Percentiles rank a stretch among this genome's conserved stretches.
Conservation (phyloP, 2,329 filamentous ascomycete genomes). For the Phyllosticta capitalensis region DNA sequence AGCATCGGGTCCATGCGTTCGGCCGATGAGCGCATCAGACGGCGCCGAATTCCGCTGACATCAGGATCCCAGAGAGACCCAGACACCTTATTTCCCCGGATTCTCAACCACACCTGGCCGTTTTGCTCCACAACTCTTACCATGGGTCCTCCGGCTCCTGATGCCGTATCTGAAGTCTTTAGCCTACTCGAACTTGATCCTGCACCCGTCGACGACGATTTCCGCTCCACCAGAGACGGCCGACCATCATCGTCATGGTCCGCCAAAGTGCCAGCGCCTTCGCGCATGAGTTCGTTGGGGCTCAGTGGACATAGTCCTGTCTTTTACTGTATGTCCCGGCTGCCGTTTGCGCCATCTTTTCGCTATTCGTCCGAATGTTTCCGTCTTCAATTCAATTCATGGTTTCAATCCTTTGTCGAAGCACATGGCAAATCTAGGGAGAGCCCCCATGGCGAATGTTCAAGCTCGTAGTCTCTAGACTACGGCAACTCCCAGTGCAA, state of each 20-base stretch:
- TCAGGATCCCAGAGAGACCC: no score
- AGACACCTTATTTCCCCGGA: conserved; percentile 12
- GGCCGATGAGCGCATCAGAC: conserved; percentile 19
- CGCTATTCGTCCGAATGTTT: neutral
- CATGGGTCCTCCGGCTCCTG: conserved; percentile 17
- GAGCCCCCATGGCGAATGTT: no score
- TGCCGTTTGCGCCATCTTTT: no score
- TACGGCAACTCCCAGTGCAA: no score
- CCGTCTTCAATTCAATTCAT: neutral
- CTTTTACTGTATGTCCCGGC: conserved; percentile 68
- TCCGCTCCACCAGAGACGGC: conserved; percentile 26
- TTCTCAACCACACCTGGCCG: conserved; percentile 9
- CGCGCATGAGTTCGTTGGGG: conserved; percentile 34
- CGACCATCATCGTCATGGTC: conserved; percentile 19
- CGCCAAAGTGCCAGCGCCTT: conserved; percentile 15
- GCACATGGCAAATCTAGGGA: no score
- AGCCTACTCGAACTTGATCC: conserved; percentile 74
- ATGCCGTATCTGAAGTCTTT: conserved; percentile 42
- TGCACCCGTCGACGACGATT: conserved; percentile 58
- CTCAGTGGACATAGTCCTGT: conserved; percentile 62
- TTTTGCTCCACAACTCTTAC: conserved; percentile 11
- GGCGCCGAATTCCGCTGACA: conserved; percentile 13
- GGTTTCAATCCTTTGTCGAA: neutral
- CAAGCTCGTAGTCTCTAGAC: no score
- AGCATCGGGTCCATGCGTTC: conserved; percentile 15